Conservation (phyloP, 768 basidiomycete species). For the Tricholoma hemisulphureum region DNA sequence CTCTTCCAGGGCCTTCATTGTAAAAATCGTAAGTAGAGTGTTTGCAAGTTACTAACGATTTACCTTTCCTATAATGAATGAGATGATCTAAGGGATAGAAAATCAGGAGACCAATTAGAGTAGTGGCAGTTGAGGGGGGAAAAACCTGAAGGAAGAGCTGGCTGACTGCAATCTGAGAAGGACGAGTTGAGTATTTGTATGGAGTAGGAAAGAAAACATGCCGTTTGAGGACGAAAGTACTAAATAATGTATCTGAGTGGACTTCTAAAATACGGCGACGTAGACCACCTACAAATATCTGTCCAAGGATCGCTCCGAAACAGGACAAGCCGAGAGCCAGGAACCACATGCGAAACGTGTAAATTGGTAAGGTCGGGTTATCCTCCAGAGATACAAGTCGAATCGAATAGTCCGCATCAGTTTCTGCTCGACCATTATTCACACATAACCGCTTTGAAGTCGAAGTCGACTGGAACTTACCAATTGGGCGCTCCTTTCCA, state of each 20-base stretch:
- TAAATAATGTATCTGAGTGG: constrained; percentile 16
- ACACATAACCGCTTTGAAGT: neutral
- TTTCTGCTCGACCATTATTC: constrained; percentile 16
- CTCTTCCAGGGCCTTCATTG: constrained; percentile 25
- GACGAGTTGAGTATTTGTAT: neutral
- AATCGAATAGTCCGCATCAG: constrained; percentile 34
- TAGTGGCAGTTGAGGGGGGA: neutral
- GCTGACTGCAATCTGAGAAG: constrained; percentile 32
- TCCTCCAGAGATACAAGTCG: constrained; percentile 42
- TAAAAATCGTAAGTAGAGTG: neutral
- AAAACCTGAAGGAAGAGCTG: constrained; percentile 34
- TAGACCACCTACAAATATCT: constrained; percentile 35
- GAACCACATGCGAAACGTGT: constrained; percentile 47
- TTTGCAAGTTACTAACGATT: neutral
- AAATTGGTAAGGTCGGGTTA: constrained; percentile 34
- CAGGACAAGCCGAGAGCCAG: constrained; percentile 44
- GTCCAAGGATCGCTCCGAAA: constrained; percentile 41
- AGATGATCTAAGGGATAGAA: constrained; percentile 32
- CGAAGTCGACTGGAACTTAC: constrained; percentile 18
- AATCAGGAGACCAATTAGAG: neutral
- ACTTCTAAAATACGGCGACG: neutral
- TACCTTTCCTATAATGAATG: constrained; percentile 43
- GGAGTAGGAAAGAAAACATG: neutral
- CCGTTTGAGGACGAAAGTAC: constrained; percentile 42
- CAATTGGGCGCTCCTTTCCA: constrained; percentile 51